Evolutionary conservation across 129 eudicot genomes (phyloP), one percentile per base, ranked within the genome.

Genomic region (carrot (Daucus carota)): DNA sequence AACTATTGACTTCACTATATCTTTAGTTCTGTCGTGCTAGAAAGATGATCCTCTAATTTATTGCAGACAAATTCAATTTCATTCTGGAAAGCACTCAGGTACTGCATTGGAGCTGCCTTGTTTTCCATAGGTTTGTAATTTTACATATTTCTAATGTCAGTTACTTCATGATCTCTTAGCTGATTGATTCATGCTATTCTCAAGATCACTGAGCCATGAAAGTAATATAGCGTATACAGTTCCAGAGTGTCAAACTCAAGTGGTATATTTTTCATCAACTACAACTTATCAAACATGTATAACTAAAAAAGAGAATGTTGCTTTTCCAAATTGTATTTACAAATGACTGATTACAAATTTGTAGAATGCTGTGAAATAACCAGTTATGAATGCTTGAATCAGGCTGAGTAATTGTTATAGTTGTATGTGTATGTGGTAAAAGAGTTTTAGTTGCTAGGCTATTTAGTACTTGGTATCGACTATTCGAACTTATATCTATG

Each of bases 31-130:
- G 52, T 65, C 70, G 11, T n/a, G 74, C 34, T 50, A 31, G 45
- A 33, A 69, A 18, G 16, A 3, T 45, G 41, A 67, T 74, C 70
- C 42, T 29, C 80, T 63, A 71, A 47, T 75, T 22, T 67, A 80
- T 76, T 79, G 83, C 93, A 94, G 99, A 77, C 96, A 43, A 91
- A 88, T 73, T 91, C 99, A 43, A 82, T 94, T 83, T 83, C 96
- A 22, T 80, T 94, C 31, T 78, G 89, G 93, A 85, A 88, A 85
- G 89, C 97, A 77, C 70, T 91, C 44, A 85, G 81, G 79, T 82
- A 80, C 83, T 87, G 97, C 80, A 31, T 69, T 68, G 84, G 75
- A 33, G 80, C 94, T 77, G 84, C 88, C 73, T 45, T 91, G 62
- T 75, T 86, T 62, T 83, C 87, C 88, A 81, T 95, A 86, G 99